Percentiles rank a stretch among this genome's conserved stretches.
Evolutionary conservation across 306 rosid genomes (phyloP).

Genomic region (Adenanthera pavonina): DNA sequence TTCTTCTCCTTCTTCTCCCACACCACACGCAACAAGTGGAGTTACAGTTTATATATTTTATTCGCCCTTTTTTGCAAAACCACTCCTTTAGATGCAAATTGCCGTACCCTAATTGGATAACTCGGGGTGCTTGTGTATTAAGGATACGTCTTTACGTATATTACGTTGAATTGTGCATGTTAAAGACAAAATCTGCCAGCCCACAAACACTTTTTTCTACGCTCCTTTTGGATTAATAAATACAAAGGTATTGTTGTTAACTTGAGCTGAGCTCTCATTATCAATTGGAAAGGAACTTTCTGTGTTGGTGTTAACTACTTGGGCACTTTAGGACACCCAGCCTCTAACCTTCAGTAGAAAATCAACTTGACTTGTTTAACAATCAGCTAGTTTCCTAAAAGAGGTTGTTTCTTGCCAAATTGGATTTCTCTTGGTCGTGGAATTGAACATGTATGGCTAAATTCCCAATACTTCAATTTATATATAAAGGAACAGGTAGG

Average conservation of each 20-base stretch:
- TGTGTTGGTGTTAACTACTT: constrained; percentile 19
- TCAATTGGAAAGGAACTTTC: constrained; percentile 41
- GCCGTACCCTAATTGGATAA: constrained; percentile 40
- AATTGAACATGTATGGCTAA: neutral
- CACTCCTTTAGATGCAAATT: constrained; percentile 45
- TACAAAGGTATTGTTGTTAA: constrained; percentile 42
- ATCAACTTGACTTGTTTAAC: constrained; percentile 13
- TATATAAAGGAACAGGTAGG: neutral
- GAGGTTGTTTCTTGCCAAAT: constrained; percentile 22
- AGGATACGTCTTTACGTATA: constrained; percentile 49
- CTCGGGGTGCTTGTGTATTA: constrained; percentile 25
- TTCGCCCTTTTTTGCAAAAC: constrained; percentile 48
- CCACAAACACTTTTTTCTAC: constrained; percentile 44
- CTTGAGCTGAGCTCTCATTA: constrained; percentile 34
- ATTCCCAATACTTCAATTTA: neutral
- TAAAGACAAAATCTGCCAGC: constrained; percentile 60
- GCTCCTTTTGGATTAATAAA: constrained; percentile 34
- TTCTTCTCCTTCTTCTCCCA: constrained; percentile 27
- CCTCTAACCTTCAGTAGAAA: constrained; percentile 11
- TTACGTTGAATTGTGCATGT: constrained; percentile 50
- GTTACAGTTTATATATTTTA: constrained; percentile 41
- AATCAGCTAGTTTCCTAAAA: constrained; percentile 11
- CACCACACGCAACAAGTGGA: constrained; percentile 51
- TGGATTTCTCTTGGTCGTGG: neutral
- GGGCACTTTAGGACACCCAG: neutral